Base-by-base conservation (phyloP, 345 rosid genomes). In the Gynandropsis gynandra region DNA sequence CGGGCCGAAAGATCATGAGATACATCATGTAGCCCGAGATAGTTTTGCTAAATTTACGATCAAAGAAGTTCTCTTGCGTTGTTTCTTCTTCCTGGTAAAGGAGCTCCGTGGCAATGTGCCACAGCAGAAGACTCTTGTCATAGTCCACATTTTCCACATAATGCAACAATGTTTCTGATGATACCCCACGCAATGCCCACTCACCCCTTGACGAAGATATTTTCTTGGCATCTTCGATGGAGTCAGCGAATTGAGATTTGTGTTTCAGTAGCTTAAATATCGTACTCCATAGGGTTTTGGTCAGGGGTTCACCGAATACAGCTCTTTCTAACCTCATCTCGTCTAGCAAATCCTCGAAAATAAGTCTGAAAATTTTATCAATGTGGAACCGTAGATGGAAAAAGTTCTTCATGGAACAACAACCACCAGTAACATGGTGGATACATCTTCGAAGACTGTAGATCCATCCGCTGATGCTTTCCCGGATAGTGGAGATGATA, bases 91-190 rank as follows among this genome's bases (percentile, higher is more conserved):
- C 24, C 9, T 71, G 50, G 76, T 69, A 79, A 50, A 76, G 52
- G 31, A 82, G 68, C 54, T 79, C 81, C 0, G 89, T 82, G 1
- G 89, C 85, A 1, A 82, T 62, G 56, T 82, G 89, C 83, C 85
- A 73, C 29, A 68, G 20, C 10, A 73, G 56, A 19, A 76, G 59
- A 62, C 70, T 64, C 54, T 76, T 74, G 32, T 76, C 81, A 19
- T 70, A 73, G 18, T 54, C 69, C 1, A 65, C 37, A 1, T 67
- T 44, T 9, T 50, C 32, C 9, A 73, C 60, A 36, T 72, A 74
- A 29, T 48, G 58, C 70, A 74, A 58, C 12, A 83, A 42, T 4
- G 35, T 10, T 12, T 6, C 48, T 21, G 41, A 33, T 3, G 38
- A 52, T 24, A 56, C 53, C 3, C 64, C 69, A 5, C 63, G 49